A percentile compares a stretch with the other conserved stretches of the same genome.
phyloP scores from a whole-genome alignment of 1,284 basidiomycete genomes.

The Irpex rosettiformis region DNA sequence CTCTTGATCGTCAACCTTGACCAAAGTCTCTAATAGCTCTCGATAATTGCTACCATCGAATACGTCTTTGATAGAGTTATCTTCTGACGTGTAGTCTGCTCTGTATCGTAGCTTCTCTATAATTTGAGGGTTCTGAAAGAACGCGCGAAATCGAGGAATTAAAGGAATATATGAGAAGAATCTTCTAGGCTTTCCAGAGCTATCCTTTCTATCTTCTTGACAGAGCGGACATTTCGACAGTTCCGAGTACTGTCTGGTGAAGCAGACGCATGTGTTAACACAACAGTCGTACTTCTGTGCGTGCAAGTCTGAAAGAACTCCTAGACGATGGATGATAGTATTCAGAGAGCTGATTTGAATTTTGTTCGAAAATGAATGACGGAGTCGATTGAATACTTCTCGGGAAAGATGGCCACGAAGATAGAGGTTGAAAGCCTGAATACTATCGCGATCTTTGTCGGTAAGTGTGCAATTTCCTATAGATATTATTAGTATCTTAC shows the following conservation, averaged over 20 bases:
- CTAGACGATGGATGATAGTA: neutral
- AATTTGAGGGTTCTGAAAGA: conserved; percentile 20
- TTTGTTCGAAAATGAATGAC: neutral
- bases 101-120: conserved; percentile 23
- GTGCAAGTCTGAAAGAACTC: neutral
- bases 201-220: conserved; percentile 15
- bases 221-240: conserved; percentile 26
- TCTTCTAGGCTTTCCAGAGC: conserved; percentile 13
- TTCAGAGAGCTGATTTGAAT: neutral
- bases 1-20: conserved; percentile 23
- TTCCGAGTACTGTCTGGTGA: conserved; percentile 19
- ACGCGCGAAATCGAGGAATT: conserved; percentile 29
- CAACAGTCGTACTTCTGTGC: conserved; percentile 26
- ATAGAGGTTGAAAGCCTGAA: neutral
- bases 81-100: conserved; percentile 5
- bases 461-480: neutral
- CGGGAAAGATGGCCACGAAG: neutral
- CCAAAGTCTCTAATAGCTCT: conserved; percentile 14
- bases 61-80: conserved; percentile 24
- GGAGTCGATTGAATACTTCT: neutral
- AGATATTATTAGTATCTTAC: neutral
- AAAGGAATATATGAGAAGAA: conserved; percentile 32
- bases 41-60: conserved; percentile 30
- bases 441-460: neutral
- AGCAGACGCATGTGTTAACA: conserved; percentile 28